These are phyloP conservation scores for Candida coleopterorum DNA, from an alignment of 805 yeast genomes.

Conservation along the genomic window DNA sequence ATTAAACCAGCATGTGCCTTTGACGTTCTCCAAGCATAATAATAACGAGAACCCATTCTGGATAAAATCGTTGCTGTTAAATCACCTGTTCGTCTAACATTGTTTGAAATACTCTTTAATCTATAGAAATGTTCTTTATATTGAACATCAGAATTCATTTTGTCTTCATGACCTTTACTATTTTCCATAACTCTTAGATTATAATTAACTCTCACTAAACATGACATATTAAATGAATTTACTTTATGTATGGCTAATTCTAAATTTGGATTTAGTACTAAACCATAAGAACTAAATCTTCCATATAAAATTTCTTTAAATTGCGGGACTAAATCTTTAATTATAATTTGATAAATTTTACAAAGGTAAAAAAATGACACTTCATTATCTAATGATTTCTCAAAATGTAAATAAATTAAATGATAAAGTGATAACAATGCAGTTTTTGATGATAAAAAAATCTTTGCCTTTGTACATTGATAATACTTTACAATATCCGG, in stretches of 20 bases:
- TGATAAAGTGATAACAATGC: constrained; percentile 16
- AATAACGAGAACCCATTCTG: constrained; percentile 49
- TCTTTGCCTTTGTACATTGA: constrained; percentile 9
- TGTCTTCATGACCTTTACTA: constrained; percentile 9
- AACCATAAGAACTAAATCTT: constrained; percentile 28
- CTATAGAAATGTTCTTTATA: constrained; percentile 7
- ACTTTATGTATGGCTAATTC: constrained; percentile 36
- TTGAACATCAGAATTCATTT: constrained; percentile 9
- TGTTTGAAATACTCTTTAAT: constrained; percentile 7
- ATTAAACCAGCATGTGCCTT: constrained; percentile 46
- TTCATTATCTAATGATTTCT: constrained; percentile 18
- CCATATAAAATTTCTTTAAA: constrained; percentile 23
- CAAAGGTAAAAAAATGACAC: constrained; percentile 30
- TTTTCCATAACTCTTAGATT: constrained; percentile 11
- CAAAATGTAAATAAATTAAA: constrained; percentile 38
- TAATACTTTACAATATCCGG: not conserved
- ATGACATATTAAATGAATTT: constrained; percentile 21
- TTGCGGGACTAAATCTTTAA: constrained; percentile 28
- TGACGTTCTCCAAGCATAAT: constrained; percentile 60
- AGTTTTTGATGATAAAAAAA: constrained; percentile 12
- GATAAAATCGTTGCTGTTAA: constrained; percentile 17
- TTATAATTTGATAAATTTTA: constrained; percentile 21
- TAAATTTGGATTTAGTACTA: constrained; percentile 27
- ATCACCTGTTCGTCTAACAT: constrained; percentile 11
- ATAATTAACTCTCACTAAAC: constrained; percentile 14